phyloP scores from a whole-genome alignment of 371 early-diverging fungal species.

The Blakeslea trispora region DNA sequence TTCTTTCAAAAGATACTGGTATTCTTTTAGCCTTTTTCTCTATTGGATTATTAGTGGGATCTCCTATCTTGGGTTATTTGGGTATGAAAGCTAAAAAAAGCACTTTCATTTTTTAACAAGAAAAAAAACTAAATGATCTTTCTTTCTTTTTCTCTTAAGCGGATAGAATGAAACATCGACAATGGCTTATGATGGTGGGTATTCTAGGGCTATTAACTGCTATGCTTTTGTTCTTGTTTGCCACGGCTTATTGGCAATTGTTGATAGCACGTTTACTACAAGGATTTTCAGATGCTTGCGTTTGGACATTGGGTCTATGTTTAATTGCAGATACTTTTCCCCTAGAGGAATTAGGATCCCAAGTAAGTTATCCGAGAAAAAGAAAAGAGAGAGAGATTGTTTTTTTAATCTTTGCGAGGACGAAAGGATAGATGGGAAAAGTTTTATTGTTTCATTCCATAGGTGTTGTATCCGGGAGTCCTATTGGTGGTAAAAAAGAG shows the following conservation, averaged over 20 bases:
- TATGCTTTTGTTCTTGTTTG: constrained; percentile 58
- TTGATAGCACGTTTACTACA: constrained; percentile 59
- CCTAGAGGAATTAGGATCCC: constrained; percentile 50
- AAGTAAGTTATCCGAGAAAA: constrained; percentile 9
- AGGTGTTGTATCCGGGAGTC: constrained; percentile 59
- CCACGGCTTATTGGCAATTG: constrained; percentile 48
- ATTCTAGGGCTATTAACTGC: constrained; percentile 50
- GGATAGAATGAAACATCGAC: constrained; percentile 39
- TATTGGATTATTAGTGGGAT: constrained; percentile 67
- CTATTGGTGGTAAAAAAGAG: constrained; percentile 44
- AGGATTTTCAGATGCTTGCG: constrained; percentile 58
- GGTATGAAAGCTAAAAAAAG: no score
- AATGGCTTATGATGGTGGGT: constrained; percentile 58
- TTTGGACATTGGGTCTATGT: constrained; percentile 57
- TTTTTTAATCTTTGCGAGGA: neutral
- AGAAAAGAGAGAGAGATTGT: neutral
- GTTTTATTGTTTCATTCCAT: constrained; percentile 54
- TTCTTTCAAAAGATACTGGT: constrained; percentile 58
- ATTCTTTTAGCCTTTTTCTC: constrained; percentile 66
- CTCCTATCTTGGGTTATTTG: constrained; percentile 66
- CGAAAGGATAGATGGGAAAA: constrained; percentile 63
- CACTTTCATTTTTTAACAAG: no score
- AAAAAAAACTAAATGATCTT: no score
- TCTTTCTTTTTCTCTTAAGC: no score
- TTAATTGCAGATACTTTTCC: constrained; percentile 58